These are phyloP conservation scores for Nematodospora valgi DNA, from an alignment of 805 yeast genomes.

Conservation along the genomic window DNA sequence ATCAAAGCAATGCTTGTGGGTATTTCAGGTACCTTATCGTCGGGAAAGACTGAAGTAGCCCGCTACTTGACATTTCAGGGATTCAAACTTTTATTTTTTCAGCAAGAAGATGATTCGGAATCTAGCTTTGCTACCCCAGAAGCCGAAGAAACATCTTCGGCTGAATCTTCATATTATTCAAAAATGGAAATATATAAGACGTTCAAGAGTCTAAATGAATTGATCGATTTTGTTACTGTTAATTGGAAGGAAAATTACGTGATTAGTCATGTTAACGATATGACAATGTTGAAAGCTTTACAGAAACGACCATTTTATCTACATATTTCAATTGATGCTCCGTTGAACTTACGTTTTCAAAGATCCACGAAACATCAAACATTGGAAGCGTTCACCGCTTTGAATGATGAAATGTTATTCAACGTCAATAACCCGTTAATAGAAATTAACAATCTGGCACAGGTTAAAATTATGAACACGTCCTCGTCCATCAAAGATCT, in stretches of 20 bases:
- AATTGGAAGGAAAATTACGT: slow-evolving; percentile 67
- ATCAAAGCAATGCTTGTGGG: slow-evolving; percentile 68
- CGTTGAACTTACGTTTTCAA: slow-evolving; percentile 47
- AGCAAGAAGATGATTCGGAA: neutral
- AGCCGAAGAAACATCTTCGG: no score
- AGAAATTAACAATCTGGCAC: slow-evolving; percentile 57
- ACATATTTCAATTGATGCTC: slow-evolving; percentile 76
- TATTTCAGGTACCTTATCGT: slow-evolving; percentile 62
- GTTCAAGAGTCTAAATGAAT: slow-evolving; percentile 40
- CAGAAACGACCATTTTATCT: slow-evolving; percentile 79
- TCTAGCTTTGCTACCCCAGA: neutral
- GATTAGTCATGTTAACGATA: slow-evolving; percentile 44
- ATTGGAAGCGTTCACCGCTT: slow-evolving; percentile 35
- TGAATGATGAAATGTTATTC: slow-evolving; percentile 33
- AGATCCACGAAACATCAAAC: slow-evolving; percentile 19
- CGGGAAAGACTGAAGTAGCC: slow-evolving; percentile 67
- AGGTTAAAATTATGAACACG: slow-evolving; percentile 39
- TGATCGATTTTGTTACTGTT: slow-evolving; percentile 59
- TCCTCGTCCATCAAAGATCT: slow-evolving; percentile 32
- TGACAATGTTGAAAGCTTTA: slow-evolving; percentile 43
- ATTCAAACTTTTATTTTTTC: slow-evolving; percentile 32
- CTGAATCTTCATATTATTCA: slow-evolving; percentile 3
- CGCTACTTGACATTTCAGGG: slow-evolving; percentile 55
- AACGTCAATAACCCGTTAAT: slow-evolving; percentile 49
- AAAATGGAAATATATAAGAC: slow-evolving; percentile 14